Percentiles rank a stretch among this genome's conserved stretches.
Evolutionary conservation across 305 asterid genomes (phyloP).

Genomic region (Fraxinus latifolia): DNA sequence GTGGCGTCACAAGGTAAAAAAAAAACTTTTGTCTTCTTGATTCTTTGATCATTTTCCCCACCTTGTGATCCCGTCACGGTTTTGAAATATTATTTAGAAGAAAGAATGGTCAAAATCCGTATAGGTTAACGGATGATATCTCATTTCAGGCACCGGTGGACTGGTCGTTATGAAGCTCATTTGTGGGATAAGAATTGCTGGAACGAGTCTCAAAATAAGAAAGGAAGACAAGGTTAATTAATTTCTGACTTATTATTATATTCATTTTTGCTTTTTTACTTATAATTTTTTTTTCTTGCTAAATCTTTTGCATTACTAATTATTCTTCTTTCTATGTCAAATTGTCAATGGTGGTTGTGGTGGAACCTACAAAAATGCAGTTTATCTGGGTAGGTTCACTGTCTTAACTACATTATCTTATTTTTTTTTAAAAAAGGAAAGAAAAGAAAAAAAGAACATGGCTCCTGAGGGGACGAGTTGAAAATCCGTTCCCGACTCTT

Average conservation of each 20-base stretch:
- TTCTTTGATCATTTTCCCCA: not conserved
- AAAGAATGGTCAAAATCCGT: not conserved
- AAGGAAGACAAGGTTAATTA: constrained; percentile 86
- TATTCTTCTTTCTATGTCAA: not conserved
- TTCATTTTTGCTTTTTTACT: not conserved
- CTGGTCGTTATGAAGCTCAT: constrained; percentile 94
- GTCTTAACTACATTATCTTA: not conserved
- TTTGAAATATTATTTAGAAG: not conserved
- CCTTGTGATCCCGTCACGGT: not conserved
- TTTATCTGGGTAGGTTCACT: constrained; percentile 65
- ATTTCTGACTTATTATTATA: not conserved
- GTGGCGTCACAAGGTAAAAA: constrained; percentile 87
- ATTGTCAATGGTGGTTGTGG: constrained; percentile 42
- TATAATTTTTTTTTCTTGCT: not conserved
- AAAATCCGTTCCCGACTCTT: not conserved
- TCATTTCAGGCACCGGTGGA: constrained; percentile 82
- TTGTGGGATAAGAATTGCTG: constrained; percentile 95
- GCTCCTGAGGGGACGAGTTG: too few relatives aligned
- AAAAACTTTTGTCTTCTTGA: not conserved
- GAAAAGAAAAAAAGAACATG: too few relatives aligned
- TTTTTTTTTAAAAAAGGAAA: too few relatives aligned
- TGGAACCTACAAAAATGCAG: constrained; percentile 62
- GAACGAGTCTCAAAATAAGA: constrained; percentile 87
- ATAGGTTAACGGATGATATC: not conserved
- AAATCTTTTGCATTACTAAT: constrained; percentile 14